Evolutionary conservation across 2,329 filamentous ascomycete species (phyloP), one percentile per base, ranked within the genome.

Genomic region (Emmonsiellopsis sp.): DNA sequence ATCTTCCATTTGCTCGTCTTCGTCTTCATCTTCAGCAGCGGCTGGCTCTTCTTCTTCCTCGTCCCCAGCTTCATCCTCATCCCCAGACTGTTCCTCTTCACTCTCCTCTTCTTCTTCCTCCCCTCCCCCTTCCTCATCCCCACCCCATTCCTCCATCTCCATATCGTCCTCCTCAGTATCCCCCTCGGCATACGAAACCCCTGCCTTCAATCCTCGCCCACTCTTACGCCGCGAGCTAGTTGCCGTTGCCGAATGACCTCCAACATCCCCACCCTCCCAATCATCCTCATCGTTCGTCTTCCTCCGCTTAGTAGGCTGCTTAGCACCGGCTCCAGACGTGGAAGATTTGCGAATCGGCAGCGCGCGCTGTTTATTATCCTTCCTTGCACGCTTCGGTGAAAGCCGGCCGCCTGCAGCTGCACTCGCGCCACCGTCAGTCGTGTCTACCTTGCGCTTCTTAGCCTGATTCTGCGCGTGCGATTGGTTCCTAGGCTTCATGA

Each of bases 401-500:
- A 54, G 8, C 8, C 21, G 40, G 10, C 61, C 59, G 6, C 62
- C 63, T 17, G 58, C 44, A 45, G 63, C 63, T 6, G 60, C 53
- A 33, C 59, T 51, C 9, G 56, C 53, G 7, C 56, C 51, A 13
- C 63, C 56, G 43, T 73, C 68, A 37, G 11, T 37, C 6, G 17
- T 11, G 10, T 49, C 34, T 14, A 67, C 67, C 58, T 74, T 76
- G 44, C 73, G 63, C 62, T 75, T 74, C 60, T 70, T 71, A 42
- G 55, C 59, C 14, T 61, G 57, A 17, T 60, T 58, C 36, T 40
- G 36, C 17, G 61, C 51, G 3, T 55, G 57, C n/a, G 59, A 55
- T 44, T 65, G 63, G 58, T 65, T 69, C 70, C 76, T 81, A 33
- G 74, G 75, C 75, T 85, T 89, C 68, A 94, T 73, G 13, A 73